Evolutionary conservation across 1,284 basidiomycete species (phyloP).

Genomic region (Pseudozyma thailandica): DNA sequence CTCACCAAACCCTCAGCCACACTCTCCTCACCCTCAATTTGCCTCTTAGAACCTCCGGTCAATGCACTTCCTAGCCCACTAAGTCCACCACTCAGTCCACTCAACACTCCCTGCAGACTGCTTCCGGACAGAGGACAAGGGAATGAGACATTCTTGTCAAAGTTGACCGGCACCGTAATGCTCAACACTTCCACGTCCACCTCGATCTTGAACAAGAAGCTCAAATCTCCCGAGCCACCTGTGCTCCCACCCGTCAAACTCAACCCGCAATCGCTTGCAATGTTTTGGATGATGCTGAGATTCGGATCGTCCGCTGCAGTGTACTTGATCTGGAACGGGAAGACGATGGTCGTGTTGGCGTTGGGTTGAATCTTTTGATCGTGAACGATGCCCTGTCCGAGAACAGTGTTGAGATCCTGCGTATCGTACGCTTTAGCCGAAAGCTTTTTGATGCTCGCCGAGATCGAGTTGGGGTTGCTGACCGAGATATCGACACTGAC

Average conservation of each 20-base stretch:
- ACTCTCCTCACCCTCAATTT: neutral
- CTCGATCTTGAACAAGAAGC: constrained; percentile 51
- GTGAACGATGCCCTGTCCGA: constrained; percentile 53
- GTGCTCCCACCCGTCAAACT: constrained; percentile 51
- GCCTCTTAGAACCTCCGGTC: constrained; percentile 1
- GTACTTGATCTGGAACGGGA: constrained; percentile 83
- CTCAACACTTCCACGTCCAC: constrained; percentile 51
- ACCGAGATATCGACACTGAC: constrained; percentile 59
- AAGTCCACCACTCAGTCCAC: no score
- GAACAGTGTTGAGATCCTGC: constrained; percentile 26
- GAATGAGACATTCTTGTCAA: constrained; percentile 47
- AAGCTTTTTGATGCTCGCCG: constrained; percentile 56
- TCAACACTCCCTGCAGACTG: constrained; percentile 23
- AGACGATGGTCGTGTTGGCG: constrained; percentile 78
- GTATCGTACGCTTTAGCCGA: constrained; percentile 56
- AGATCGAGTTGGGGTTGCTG: constrained; percentile 65
- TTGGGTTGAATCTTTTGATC: constrained; percentile 77
- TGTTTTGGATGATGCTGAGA: constrained; percentile 75
- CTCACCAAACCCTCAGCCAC: constrained; percentile 10
- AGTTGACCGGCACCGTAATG: constrained; percentile 47
- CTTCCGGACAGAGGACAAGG: constrained; percentile 38
- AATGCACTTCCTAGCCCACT: constrained; percentile 12
- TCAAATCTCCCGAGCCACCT: constrained; percentile 47
- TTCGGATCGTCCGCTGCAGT: constrained; percentile 75
- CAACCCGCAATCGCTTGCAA: constrained; percentile 77